Conservation (phyloP, 179 eudicot genomes). For the Silene coronaria region DNA sequence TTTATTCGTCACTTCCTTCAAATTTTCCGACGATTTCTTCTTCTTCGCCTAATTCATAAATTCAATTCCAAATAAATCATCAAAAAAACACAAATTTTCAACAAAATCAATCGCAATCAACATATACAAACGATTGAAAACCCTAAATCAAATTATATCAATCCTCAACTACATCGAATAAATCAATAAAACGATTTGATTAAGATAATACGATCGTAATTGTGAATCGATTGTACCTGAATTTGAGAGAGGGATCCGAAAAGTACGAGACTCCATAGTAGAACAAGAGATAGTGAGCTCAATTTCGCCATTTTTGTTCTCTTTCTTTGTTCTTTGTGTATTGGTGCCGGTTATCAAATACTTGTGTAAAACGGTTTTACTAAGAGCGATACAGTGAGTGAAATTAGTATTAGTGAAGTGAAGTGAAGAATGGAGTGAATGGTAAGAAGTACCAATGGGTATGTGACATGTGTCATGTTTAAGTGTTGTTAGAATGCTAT, state of each 20-base stretch:
- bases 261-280: conserved; percentile 33
- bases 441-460: conserved; percentile 3
- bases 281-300: conserved; percentile 15
- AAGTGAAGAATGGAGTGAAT: no score
- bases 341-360: no score
- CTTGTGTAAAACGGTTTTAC: no score
- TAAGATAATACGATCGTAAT: background rate
- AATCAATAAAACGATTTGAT: background rate
- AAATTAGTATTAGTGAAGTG: background rate
- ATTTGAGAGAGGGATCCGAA: conserved; percentile 39
- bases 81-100: background rate
- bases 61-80: conserved; percentile 10
- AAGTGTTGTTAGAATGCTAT: conserved; percentile 16
- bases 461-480: background rate
- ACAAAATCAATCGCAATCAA: conserved; percentile 4
- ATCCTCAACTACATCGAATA: background rate
- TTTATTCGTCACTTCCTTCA: conserved; percentile 79
- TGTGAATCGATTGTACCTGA: conserved; percentile 28
- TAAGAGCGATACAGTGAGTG: no score
- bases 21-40: conserved; percentile 61
- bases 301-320: conserved; percentile 24
- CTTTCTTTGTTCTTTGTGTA: background rate
- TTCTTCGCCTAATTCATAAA: conserved; percentile 59
- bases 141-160: conserved; percentile 15
- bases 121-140: background rate